These are phyloP conservation scores for Zopfia rhizophila DNA, from an alignment of 2,329 filamentous ascomycete species.

Conservation along the genomic window DNA sequence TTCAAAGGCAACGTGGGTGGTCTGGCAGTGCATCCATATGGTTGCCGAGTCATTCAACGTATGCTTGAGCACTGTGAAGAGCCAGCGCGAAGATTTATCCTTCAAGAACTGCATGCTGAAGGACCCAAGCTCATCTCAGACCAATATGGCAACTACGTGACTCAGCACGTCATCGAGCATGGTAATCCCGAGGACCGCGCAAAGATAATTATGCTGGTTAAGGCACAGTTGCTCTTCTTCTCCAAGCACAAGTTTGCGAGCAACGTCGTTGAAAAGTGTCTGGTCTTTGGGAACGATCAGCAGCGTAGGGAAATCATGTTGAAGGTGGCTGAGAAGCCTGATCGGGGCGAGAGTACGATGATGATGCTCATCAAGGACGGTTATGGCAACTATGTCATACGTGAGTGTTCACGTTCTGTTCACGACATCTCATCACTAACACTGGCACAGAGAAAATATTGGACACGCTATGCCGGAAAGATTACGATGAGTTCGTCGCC, in stretches of 20 bases:
- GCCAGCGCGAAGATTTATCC: constrained; percentile 74
- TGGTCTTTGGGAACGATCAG: constrained; percentile 74
- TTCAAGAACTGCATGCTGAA: constrained; percentile 80
- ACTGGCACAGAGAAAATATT: constrained; percentile 78
- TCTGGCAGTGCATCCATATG: constrained; percentile 83
- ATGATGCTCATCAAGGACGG: constrained; percentile 85
- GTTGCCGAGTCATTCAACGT: constrained; percentile 91
- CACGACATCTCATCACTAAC: constrained; percentile 16
- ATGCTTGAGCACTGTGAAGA: constrained; percentile 86
- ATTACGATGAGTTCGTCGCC: constrained; percentile 55
- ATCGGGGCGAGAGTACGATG: constrained; percentile 75
- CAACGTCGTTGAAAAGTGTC: constrained; percentile 95
- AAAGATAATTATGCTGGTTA: constrained; percentile 78
- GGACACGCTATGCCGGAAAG: constrained; percentile 53
- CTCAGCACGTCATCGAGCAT: constrained; percentile 87
- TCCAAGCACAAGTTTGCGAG: constrained; percentile 98
- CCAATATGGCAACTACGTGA: constrained; percentile 95
- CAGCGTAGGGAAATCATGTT: constrained; percentile 76
- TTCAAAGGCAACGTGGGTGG: constrained; percentile 79
- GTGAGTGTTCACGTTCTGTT: constrained; percentile 68
- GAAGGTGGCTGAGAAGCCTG: constrained; percentile 58
- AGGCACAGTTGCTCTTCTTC: constrained; percentile 74
- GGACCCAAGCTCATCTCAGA: constrained; percentile 80
- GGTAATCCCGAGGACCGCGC: constrained; percentile 77
- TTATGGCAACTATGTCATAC: constrained; percentile 96